Conservation (phyloP, 2,329 filamentous ascomycete genomes). For the Diaporthe amygdali region DNA sequence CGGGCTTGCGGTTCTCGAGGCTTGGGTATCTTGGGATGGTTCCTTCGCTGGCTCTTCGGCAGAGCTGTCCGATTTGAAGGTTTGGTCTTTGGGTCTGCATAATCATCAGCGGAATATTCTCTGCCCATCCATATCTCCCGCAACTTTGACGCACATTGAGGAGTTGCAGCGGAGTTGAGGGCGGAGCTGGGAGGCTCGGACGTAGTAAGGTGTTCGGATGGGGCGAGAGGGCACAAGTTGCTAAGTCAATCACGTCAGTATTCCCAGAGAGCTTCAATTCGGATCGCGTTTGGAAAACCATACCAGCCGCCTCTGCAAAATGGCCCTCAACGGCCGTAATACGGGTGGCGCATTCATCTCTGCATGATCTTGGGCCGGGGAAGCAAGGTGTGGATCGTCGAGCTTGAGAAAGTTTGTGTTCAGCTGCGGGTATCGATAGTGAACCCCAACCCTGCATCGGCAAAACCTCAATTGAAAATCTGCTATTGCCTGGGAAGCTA, state of each 20-base stretch:
- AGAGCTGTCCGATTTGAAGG: constrained; percentile 4
- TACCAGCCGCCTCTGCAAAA: constrained; percentile 37
- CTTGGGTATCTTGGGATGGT: not conserved
- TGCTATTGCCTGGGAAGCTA: not conserved
- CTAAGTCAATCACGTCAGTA: constrained; percentile 27
- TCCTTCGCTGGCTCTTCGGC: constrained; percentile 6
- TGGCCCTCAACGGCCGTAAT: constrained; percentile 41
- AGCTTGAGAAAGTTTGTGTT: constrained; percentile 23
- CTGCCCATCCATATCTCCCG: too few relatives aligned
- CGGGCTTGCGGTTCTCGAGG: not conserved
- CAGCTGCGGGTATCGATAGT: constrained; percentile 25
- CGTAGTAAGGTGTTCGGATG: constrained; percentile 18
- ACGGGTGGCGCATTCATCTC: constrained; percentile 41
- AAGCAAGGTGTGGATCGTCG: constrained; percentile 9
- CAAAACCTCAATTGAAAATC: not conserved
- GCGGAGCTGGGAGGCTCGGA: constrained; percentile 19
- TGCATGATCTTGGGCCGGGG: constrained; percentile 27
- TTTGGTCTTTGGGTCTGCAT: constrained; percentile 18
- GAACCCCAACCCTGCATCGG: not conserved
- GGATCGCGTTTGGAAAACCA: not conserved
- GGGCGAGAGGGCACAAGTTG: constrained; percentile 28
- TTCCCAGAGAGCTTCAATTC: not conserved
- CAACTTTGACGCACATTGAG: constrained; percentile 15
- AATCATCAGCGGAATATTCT: not conserved
- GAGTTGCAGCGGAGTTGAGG: constrained; percentile 23